Evolutionary conservation across 1,284 basidiomycete genomes (phyloP), one percentile per base, ranked within the genome.

Genomic region (Hemileccinum hortonii): DNA sequence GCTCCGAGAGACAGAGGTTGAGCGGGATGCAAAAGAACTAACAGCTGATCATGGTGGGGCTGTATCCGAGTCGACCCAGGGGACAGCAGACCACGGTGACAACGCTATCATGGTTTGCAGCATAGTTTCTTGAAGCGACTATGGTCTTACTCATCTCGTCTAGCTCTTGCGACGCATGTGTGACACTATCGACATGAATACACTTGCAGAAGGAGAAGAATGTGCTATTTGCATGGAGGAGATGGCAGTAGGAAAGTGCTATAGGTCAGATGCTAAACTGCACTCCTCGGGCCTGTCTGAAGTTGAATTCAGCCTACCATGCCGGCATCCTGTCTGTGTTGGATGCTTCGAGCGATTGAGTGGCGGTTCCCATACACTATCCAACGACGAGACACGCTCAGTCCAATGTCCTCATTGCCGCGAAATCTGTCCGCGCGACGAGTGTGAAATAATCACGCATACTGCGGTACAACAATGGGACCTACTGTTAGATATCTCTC

Each of bases 401-500:
- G 56, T 75, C 14, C 55, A 59, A 35, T 82, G 79, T 50, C 76
- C 78, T 16, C 56, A 66, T 29, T 82, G 79, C 55, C 71, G 77
- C 21, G 24, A 56, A 41, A 36, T 54, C 22, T 69, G 62, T 47
- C 43, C 53, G 3, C 59, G 70, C 41, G 71, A 76, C 5, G 72
- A 75, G 5, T 52, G 74, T 30, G 74, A 77, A 56, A 52, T 64
- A 12, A 65, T 83, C 8, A 60, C 70, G 37, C 69, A 72, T 53
- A 78, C 75, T 26, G 77, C 78, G 29, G 63, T 64, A 12, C 64
- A 75, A 36, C 75, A 78, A 48, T 82, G 79, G 79, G 79, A 82
- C 57, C 58, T 63, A 19, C 62, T 81, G 9, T 63, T 79, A 2
- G 67, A 73, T 7, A 62, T 79, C 4, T 79, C 78, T 6, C 64